phyloP scores from a whole-genome alignment of 148 eudicot genomes.

The Spergularia marina region DNA sequence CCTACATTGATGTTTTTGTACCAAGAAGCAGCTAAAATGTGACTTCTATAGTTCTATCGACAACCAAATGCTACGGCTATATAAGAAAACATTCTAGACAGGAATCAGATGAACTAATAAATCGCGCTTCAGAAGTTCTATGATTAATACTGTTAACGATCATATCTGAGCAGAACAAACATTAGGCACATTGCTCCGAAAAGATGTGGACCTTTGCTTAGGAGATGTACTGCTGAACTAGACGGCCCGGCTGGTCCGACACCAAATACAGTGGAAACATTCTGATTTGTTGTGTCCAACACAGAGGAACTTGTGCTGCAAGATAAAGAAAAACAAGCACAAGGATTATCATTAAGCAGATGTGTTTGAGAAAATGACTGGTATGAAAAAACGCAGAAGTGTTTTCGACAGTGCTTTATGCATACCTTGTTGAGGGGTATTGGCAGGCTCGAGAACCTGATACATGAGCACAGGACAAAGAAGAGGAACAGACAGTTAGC shows the following conservation, averaged over 20 bases:
- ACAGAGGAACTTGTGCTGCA: constrained; percentile 93
- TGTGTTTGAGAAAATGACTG: not conserved
- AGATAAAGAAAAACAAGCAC: constrained; percentile 6
- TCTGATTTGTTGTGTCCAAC: constrained; percentile 70
- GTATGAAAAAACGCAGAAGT: not conserved
- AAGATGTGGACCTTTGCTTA: constrained; percentile 2
- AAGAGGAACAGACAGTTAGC: not conserved
- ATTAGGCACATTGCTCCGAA: not conserved
- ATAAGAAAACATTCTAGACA: too few species aligned
- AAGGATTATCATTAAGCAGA: not conserved
- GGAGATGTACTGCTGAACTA: constrained; percentile 25
- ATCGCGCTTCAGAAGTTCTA: not conserved
- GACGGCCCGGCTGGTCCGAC: constrained; percentile 53
- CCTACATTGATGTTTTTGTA: constrained; percentile 2
- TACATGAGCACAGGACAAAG: constrained; percentile 6
- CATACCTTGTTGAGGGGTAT: constrained; percentile 83
- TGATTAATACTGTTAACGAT: not conserved
- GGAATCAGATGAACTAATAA: too few species aligned
- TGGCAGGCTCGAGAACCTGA: constrained; percentile 73
- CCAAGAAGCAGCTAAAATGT: not conserved
- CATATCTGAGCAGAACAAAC: constrained; percentile 19
- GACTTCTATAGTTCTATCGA: not conserved
- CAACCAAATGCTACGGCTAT: not conserved
- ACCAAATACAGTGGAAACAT: constrained; percentile 70
- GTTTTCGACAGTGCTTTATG: not conserved